A percentile compares a stretch with the other conserved stretches of the same genome.
Conservation (phyloP, 495 filamentous ascomycete genomes). For the Penicillium malachiteum region DNA sequence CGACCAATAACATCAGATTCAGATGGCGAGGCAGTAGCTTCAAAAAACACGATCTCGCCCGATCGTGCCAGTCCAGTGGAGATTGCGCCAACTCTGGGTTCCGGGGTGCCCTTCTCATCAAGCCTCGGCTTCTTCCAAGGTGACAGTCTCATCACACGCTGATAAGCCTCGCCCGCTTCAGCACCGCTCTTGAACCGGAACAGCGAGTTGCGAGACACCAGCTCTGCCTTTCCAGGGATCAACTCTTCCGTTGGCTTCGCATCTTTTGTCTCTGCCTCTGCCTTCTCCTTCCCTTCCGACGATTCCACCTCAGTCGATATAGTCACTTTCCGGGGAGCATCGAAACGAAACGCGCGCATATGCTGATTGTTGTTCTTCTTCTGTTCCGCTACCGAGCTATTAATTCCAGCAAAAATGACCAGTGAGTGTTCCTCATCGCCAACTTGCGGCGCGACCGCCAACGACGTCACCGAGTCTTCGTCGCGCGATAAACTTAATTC, state of each 20-base stretch:
- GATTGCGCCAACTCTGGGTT: slow-evolving; percentile 64
- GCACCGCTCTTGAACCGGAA: slow-evolving; percentile 55
- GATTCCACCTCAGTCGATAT: slow-evolving; percentile 7
- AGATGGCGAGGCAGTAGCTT: slow-evolving; percentile 54
- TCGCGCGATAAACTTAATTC: slow-evolving; percentile 80
- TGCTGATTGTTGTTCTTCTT: slow-evolving; percentile 82
- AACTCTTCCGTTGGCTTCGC: slow-evolving; percentile 22
- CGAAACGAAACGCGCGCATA: slow-evolving; percentile 73
- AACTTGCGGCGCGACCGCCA: slow-evolving; percentile 60
- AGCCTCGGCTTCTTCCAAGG: slow-evolving; percentile 48
- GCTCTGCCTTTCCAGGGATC: slow-evolving; percentile 44
- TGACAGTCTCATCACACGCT: slow-evolving; percentile 73
- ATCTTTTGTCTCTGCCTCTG: slow-evolving; percentile 30
- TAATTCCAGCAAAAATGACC: slow-evolving; percentile 78
- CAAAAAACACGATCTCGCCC: slow-evolving; percentile 77
- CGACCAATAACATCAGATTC: slow-evolving; percentile 63
- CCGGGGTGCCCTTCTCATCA: slow-evolving; percentile 15
- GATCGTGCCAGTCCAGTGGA: slow-evolving; percentile 71
- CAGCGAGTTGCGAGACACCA: slow-evolving; percentile 58
- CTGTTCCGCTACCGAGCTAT: slow-evolving; percentile 70
- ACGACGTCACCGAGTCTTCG: slow-evolving; percentile 87
- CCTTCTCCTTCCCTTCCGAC: slow-evolving; percentile 14
- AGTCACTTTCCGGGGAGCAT: slow-evolving; percentile 37
- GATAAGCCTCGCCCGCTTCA: slow-evolving; percentile 65
- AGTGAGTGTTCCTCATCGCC: slow-evolving; percentile 49